Percentiles rank a stretch among this genome's conserved stretches.
These are phyloP conservation scores for Apiotrichum laibachii DNA, from an alignment of 1,284 basidiomycete species.

Conservation along the genomic window DNA sequence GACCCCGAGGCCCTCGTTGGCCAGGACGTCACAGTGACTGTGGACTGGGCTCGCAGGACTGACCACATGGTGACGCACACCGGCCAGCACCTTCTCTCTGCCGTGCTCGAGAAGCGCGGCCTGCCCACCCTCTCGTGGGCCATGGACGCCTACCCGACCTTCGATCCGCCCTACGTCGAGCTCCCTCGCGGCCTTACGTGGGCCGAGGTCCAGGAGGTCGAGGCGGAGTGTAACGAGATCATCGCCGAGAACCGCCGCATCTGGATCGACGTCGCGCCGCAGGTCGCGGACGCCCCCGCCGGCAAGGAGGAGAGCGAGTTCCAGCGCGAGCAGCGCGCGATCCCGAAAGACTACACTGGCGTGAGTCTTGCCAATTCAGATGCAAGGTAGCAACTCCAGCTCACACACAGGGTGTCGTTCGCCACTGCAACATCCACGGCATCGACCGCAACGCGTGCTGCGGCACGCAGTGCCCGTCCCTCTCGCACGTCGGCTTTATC, in stretches of 20 bases:
- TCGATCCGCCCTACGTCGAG: constrained; percentile 73
- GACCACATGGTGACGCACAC: constrained; percentile 85
- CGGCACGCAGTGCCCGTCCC: constrained; percentile 64
- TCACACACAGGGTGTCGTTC: constrained; percentile 61
- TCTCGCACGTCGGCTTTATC: constrained; percentile 41
- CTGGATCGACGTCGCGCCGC: constrained; percentile 43
- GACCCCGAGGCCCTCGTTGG: constrained; percentile 54
- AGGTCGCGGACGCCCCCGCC: constrained; percentile 7
- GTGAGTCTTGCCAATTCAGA: constrained; percentile 27
- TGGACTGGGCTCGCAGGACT: constrained; percentile 66
- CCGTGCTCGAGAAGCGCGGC: constrained; percentile 67
- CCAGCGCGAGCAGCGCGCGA: constrained; percentile 65
- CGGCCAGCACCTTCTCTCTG: constrained; percentile 77
- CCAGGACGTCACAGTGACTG: constrained; percentile 58
- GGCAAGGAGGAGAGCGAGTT: constrained; percentile 50
- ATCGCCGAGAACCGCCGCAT: constrained; percentile 45
- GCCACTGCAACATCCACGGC: constrained; percentile 74
- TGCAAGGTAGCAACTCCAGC: neutral
- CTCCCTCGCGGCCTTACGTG: constrained; percentile 65
- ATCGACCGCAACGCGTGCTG: constrained; percentile 80
- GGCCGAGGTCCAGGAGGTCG: constrained; percentile 64
- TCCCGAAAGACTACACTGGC: constrained; percentile 49
- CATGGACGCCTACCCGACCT: constrained; percentile 55
- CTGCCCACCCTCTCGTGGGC: constrained; percentile 80
- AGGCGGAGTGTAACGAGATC: constrained; percentile 64